Percentiles rank a stretch among this genome's conserved stretches.
Conservation (phyloP, 2,329 filamentous ascomycete species). For the Fusarium staphyleae region DNA sequence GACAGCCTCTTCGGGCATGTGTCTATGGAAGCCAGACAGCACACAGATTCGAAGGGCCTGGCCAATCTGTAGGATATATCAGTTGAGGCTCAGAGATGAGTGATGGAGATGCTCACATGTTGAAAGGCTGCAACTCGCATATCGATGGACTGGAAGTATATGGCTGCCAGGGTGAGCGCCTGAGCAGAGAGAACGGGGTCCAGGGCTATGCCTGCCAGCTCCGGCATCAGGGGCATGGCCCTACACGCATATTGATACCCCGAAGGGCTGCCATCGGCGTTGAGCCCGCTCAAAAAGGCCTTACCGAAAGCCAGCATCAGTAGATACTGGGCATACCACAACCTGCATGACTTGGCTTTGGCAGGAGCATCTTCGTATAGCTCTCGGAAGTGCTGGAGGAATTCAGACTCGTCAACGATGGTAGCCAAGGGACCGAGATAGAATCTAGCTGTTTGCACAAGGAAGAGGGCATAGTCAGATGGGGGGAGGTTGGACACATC, state of each 20-base stretch:
- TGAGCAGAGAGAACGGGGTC: constrained; percentile 36
- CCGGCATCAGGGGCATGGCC: constrained; percentile 50
- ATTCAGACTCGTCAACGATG: constrained; percentile 33
- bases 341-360: constrained; percentile 22
- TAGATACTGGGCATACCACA: constrained; percentile 46
- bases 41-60: constrained; percentile 46
- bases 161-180: constrained; percentile 45
- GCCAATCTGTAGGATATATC: constrained; percentile 36
- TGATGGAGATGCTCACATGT: constrained; percentile 39
- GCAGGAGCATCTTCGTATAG: constrained; percentile 33
- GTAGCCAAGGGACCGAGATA: constrained; percentile 30
- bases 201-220: constrained; percentile 39
- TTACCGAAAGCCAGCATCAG: constrained; percentile 46
- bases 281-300: constrained; percentile 40
- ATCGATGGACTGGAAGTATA: constrained; percentile 52
- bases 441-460: constrained; percentile 37
- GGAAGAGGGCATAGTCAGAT: constrained; percentile 36
- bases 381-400: constrained; percentile 30
- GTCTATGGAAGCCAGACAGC: constrained; percentile 42
- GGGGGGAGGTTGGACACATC: constrained; percentile 35
- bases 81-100: not conserved
- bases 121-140: constrained; percentile 50
- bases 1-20: constrained; percentile 35
- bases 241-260: constrained; percentile 50
- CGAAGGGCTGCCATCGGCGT: constrained; percentile 41